Percentiles rank a stretch among this genome's conserved stretches.
phyloP scores from a whole-genome alignment of 2,329 filamentous ascomycete species.

The Aspergillus tubingensis region DNA sequence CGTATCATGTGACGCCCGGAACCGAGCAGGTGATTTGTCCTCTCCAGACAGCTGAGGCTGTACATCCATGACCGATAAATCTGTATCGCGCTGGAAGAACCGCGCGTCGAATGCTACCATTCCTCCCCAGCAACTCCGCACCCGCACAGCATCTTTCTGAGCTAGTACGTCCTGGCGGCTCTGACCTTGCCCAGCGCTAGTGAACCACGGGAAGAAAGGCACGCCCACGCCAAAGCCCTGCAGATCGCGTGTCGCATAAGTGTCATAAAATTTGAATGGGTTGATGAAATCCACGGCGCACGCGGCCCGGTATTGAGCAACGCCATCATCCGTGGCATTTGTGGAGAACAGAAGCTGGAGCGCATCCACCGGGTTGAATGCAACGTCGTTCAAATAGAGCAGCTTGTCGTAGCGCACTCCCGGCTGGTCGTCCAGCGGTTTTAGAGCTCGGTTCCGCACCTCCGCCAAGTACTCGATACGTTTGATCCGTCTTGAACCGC shows the following conservation, averaged over 20 bases:
- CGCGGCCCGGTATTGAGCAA: constrained; percentile 64
- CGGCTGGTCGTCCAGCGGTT: constrained; percentile 58
- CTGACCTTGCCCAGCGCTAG: constrained; percentile 50
- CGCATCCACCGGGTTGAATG: constrained; percentile 61
- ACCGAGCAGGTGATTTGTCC: constrained; percentile 49
- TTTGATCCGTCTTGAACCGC: constrained; percentile 65
- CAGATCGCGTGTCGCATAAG: constrained; percentile 70
- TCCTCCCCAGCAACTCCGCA: constrained; percentile 75
- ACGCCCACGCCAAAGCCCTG: constrained; percentile 70
- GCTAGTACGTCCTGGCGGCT: constrained; percentile 64
- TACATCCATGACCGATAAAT: constrained; percentile 3
- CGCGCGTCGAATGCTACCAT: constrained; percentile 60
- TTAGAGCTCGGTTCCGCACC: constrained; percentile 69
- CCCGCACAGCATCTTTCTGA: constrained; percentile 62
- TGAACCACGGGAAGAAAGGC: constrained; percentile 74
- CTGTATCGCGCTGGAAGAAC: constrained; percentile 43
- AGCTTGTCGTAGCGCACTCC: constrained; percentile 55
- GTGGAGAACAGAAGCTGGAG: constrained; percentile 64
- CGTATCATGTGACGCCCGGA: constrained; percentile 60
- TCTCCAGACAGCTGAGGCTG: neutral
- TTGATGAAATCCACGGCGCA: constrained; percentile 76
- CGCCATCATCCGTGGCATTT: constrained; percentile 55
- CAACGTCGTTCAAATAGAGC: constrained; percentile 68
- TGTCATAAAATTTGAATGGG: constrained; percentile 75
- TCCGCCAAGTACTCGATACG: constrained; percentile 73